These are phyloP conservation scores for Zymoseptoria pseudotritici DNA, from an alignment of 2,329 filamentous ascomycete species.

Conservation along the genomic window DNA sequence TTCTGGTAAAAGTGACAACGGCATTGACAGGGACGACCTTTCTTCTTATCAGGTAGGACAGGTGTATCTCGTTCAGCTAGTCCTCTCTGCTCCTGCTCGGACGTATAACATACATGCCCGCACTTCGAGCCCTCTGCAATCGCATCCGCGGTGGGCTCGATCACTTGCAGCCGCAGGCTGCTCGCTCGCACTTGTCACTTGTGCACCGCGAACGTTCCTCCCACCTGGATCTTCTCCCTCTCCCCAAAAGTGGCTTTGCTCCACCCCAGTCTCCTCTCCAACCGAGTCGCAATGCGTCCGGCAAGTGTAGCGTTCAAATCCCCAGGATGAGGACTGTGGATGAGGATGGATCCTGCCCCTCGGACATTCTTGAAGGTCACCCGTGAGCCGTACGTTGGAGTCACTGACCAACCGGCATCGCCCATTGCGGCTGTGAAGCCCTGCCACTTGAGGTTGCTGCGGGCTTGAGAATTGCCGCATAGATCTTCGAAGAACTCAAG, in stretches of 20 bases:
- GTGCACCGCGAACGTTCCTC: background rate
- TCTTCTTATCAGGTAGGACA: no score
- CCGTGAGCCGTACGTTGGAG: slow-evolving; percentile 6
- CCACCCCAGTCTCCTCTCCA: background rate
- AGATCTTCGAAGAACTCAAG: no score
- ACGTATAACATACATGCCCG: no score
- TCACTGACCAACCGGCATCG: slow-evolving; percentile 13
- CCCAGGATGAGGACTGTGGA: slow-evolving; percentile 27
- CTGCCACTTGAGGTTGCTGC: no score
- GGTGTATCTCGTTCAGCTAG: no score
- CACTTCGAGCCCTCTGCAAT: background rate
- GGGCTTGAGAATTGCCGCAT: no score
- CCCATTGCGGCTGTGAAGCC: slow-evolving; percentile 5
- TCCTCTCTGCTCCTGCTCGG: no score
- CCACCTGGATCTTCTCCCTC: no score
- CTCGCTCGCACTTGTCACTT: background rate
- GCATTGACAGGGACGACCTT: no score
- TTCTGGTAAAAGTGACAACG: no score
- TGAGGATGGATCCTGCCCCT: slow-evolving; percentile 7
- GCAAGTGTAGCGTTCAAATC: background rate
- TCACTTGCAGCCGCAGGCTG: background rate
- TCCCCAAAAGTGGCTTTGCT: background rate
- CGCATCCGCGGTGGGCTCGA: background rate
- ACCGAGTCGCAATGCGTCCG: background rate
- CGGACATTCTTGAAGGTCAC: slow-evolving; percentile 5